These are phyloP conservation scores for Diaporthe ilicicola DNA, from an alignment of 2,329 filamentous ascomycete species.

Conservation along the genomic window DNA sequence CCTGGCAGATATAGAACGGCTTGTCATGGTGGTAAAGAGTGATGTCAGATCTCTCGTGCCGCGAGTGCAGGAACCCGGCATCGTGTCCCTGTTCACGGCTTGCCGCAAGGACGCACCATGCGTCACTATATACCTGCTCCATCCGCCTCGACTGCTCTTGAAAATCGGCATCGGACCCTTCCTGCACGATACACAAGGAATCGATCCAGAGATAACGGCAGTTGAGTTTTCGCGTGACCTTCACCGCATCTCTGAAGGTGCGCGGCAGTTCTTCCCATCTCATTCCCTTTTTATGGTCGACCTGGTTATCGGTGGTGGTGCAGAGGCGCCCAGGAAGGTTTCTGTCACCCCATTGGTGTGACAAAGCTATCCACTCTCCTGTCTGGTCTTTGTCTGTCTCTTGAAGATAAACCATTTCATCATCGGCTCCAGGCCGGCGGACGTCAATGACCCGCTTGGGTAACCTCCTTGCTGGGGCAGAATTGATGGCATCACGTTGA, in stretches of 20 bases:
- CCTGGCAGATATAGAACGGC: constrained; percentile 38
- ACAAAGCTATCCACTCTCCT: no score
- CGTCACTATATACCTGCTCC: constrained; percentile 37
- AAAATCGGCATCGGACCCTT: constrained; percentile 35
- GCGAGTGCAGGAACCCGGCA: constrained; percentile 36
- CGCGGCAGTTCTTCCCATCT: neutral
- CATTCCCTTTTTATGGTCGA: neutral
- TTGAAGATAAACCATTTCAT: no score
- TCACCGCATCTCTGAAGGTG: constrained; percentile 24
- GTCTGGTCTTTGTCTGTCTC: no score
- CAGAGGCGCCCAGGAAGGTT: constrained; percentile 12
- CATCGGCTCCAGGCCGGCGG: no score
- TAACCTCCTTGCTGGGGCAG: no score
- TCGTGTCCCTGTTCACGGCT: constrained; percentile 33
- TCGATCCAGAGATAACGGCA: constrained; percentile 26
- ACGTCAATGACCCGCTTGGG: no score
- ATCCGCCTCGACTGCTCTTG: constrained; percentile 35
- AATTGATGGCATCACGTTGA: no score
- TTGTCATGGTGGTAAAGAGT: neutral
- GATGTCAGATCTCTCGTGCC: constrained; percentile 30
- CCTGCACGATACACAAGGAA: constrained; percentile 31
- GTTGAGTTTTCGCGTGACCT: constrained; percentile 11
- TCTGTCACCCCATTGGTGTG: no score
- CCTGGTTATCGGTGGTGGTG: neutral
- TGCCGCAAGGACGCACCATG: constrained; percentile 39